A percentile compares a stretch with the other conserved stretches of the same genome.
phyloP scores from a whole-genome alignment of 139 green algal species.

The Trebouxia sp. region DNA sequence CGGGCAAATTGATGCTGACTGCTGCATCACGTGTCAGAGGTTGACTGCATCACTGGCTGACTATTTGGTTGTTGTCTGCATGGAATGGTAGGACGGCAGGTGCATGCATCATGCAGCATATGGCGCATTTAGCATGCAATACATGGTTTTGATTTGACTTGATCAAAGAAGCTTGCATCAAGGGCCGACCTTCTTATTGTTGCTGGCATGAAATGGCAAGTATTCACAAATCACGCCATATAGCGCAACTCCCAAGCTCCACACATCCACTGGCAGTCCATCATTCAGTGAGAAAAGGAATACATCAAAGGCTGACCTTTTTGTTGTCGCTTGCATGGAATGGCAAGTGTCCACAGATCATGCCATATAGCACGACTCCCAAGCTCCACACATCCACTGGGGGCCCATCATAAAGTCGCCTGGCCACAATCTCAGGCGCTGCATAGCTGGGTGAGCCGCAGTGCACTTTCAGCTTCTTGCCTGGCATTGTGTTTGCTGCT shows the following conservation, averaged over 20 bases:
- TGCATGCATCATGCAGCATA: too few relatives aligned
- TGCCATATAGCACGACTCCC: slow-evolving; percentile 89
- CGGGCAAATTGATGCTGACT: too few relatives aligned
- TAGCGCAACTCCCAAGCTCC: slow-evolving; percentile 79
- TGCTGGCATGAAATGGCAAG: slow-evolving; percentile 59
- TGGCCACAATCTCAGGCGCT: slow-evolving; percentile 80
- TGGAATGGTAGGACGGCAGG: too few relatives aligned
- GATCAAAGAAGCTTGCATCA: too few relatives aligned
- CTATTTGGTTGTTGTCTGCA: too few relatives aligned
- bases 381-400: slow-evolving; percentile 83
- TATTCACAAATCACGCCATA: slow-evolving; percentile 82
- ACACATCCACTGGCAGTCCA: slow-evolving; percentile 71
- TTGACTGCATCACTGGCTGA: too few relatives aligned
- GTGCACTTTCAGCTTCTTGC: slow-evolving; percentile 50
- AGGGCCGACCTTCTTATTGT: background rate
- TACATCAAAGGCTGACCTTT: background rate
- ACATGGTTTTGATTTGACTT: too few relatives aligned
- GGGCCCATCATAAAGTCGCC: slow-evolving; percentile 31
- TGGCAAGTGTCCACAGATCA: slow-evolving; percentile 79
- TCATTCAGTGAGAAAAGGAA: too few relatives aligned
- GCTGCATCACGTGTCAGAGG: too few relatives aligned
- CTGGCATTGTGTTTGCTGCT: slow-evolving; percentile 44
- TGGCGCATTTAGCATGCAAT: too few relatives aligned
- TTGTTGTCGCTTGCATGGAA: slow-evolving; percentile 50
- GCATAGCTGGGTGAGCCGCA: slow-evolving; percentile 92